Base-by-base conservation (phyloP, 1,284 basidiomycete genomes). In the Tilletia horrida region DNA sequence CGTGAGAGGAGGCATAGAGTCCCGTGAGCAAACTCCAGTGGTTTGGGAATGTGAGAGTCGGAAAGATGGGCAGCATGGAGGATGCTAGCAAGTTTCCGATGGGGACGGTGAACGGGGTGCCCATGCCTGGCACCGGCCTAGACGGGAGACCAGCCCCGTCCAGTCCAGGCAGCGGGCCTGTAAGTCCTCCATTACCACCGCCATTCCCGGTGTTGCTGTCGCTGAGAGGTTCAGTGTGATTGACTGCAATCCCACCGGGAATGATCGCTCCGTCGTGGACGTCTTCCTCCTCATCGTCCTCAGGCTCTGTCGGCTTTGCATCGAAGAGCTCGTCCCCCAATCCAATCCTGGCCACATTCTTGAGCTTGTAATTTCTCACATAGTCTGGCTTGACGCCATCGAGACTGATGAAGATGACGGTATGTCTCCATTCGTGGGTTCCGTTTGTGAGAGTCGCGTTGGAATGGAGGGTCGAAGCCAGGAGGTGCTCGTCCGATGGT, bases 351-450 rank as follows among this genome's bases (percentile, higher is more conserved):
- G 27, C 55, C 13, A 59, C 55, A 21, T 40, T 59, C 55, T 59
- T 59, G 9, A 64, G 16, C 13, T 47, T 83, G 18, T 93, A 83
- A 79, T 92, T 88, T 0, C 91, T 88, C 47, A 94, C 85, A 77
- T 93, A 93, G 76, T 90, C 89, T 48, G 91, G 90, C 89, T 90
- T 86, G 50, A 93, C 83, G 0, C 92, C 92, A 78, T 94, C 92
- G 50, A 94, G 90, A 40, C 91, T 92, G 25, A 94, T 87, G 62
- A 94, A 86, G 25, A 94, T 80, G 16, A 92, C 90, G 0, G 91
- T 93, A 73, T 88, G 62, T 1, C 66, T 69, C 50, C 73, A 75
- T 6, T 61, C n/a, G 21, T 73, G 73, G 11, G 73, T 75, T 14
- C 72, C 70, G 52, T 75, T 75, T 16, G n/a, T 31, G 9, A 59